phyloP scores from a whole-genome alignment of 2,329 filamentous ascomycete species.

The Pseudogymnoascus sp. region DNA sequence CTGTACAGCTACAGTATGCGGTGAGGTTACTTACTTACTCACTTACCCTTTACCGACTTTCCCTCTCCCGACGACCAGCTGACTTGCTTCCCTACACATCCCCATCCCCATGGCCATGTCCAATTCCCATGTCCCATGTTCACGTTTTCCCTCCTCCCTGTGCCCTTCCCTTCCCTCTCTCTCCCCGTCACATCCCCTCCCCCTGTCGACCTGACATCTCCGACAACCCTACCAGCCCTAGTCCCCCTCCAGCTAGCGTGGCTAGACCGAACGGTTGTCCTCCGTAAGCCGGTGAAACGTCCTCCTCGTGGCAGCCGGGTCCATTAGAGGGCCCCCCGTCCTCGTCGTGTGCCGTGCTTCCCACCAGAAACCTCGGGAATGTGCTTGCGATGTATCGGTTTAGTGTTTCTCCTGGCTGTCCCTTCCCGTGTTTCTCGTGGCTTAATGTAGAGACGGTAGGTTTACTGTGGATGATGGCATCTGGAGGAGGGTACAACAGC shows the following conservation, averaged over 20 bases:
- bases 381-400: not conserved
- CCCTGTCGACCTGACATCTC: not conserved
- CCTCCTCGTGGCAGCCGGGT: not conserved
- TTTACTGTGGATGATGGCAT: not conserved
- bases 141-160: not conserved
- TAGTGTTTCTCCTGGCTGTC: not conserved
- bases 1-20: too few species aligned
- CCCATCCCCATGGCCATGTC: not conserved
- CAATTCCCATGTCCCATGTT: not conserved
- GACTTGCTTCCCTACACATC: not conserved
- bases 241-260: not conserved
- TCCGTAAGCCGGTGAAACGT: constrained; percentile 1
- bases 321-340: not conserved
- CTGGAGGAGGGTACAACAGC: not conserved
- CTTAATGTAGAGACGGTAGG: not conserved
- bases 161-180: not conserved
- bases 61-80: not conserved
- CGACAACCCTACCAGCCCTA: not conserved
- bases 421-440: not conserved
- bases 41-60: not conserved
- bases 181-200: not conserved
- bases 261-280: not conserved
- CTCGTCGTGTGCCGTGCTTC: not conserved
- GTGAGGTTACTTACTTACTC: not conserved
- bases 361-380: not conserved